Conservation (phyloP, 768 basidiomycete species). For the Lyophyllum decastes region DNA sequence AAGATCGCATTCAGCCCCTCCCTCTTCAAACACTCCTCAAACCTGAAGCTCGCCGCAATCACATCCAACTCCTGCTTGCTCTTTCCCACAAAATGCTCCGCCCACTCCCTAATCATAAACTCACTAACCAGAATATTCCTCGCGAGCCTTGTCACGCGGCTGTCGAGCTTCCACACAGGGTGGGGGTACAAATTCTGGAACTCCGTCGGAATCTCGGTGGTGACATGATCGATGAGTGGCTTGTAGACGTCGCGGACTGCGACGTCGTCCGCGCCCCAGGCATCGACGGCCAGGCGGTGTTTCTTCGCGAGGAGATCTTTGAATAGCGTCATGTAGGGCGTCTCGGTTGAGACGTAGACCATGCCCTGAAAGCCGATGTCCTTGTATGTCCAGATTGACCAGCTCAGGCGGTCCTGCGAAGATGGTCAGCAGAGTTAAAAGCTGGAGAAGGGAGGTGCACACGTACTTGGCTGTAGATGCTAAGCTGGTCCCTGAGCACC, state of each 20-base stretch:
- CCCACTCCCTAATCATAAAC: constrained; percentile 74
- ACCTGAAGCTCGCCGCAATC: constrained; percentile 75
- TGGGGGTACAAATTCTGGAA: constrained; percentile 60
- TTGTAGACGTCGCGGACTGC: constrained; percentile 60
- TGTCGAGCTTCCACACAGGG: constrained; percentile 63
- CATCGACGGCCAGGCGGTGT: constrained; percentile 73
- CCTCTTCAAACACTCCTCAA: constrained; percentile 67
- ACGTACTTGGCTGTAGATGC: constrained; percentile 62
- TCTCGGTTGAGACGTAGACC: constrained; percentile 69
- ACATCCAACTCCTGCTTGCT: constrained; percentile 63
- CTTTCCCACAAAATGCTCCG: constrained; percentile 65
- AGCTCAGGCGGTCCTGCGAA: constrained; percentile 60
- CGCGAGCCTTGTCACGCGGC: constrained; percentile 57
- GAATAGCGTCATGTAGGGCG: constrained; percentile 74
- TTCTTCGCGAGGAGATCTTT: constrained; percentile 74
- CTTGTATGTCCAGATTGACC: constrained; percentile 90
- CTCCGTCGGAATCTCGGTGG: constrained; percentile 50
- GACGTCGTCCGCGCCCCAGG: constrained; percentile 73
- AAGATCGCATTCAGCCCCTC: constrained; percentile 64
- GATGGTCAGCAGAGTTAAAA: neutral
- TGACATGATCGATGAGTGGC: constrained; percentile 64
- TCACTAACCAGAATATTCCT: constrained; percentile 72
- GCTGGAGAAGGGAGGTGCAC: neutral
- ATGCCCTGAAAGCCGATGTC: constrained; percentile 88
- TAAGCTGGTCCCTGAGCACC: constrained; percentile 74